Conservation (phyloP, 202 grass and related monocot species). For the Digitaria exilis region DNA sequence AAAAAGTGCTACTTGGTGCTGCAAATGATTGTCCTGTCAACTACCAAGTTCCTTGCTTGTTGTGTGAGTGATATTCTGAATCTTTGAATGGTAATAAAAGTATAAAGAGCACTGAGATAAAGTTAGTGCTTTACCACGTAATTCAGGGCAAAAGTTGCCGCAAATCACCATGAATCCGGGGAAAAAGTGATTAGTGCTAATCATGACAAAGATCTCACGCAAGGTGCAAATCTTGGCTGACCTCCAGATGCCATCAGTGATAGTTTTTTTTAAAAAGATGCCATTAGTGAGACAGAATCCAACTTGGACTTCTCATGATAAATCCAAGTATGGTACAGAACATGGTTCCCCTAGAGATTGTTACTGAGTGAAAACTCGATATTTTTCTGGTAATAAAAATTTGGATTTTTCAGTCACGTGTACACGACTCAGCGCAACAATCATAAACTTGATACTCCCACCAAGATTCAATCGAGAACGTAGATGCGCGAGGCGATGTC, state of each 20-base stretch:
- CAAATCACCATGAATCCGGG: neutral
- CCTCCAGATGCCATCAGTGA: neutral
- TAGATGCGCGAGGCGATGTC: constrained; percentile 75
- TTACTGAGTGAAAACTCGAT: neutral
- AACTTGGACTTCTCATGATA: neutral
- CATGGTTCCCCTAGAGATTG: neutral
- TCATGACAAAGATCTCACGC: neutral
- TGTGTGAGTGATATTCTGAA: neutral
- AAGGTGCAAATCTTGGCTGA: neutral
- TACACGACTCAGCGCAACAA: neutral
- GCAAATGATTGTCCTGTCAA: neutral
- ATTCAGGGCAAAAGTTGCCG: neutral
- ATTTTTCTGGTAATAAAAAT: neutral
- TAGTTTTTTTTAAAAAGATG: no score
- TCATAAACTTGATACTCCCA: neutral
- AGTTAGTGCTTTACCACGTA: neutral
- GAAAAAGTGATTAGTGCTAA: neutral
- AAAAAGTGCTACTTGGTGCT: constrained; percentile 38
- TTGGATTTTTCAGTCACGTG: neutral
- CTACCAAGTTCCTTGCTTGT: neutral
- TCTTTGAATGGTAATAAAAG: neutral
- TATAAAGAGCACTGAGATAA: neutral
- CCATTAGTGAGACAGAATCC: neutral
- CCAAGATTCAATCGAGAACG: constrained; percentile 48
- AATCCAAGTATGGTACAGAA: neutral